These are phyloP conservation scores for Cicer arietinum DNA, from an alignment of 306 rosid genomes.

Conservation along the genomic window DNA sequence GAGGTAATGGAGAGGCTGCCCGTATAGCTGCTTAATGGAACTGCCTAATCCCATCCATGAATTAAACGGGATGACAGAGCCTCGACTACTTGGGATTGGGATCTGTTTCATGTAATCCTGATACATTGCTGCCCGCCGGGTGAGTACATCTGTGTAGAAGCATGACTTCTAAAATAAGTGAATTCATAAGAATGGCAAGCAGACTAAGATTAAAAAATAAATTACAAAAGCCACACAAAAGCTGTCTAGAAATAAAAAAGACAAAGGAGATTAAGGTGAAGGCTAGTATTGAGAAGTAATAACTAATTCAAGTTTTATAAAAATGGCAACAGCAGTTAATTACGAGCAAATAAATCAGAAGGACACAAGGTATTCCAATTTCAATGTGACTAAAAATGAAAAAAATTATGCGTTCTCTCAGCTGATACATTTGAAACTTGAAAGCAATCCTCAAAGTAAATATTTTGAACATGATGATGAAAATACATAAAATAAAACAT, in stretches of 20 bases:
- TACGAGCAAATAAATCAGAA: conserved; percentile 12
- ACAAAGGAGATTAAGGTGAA: background rate
- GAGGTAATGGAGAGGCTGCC: conserved; percentile 94
- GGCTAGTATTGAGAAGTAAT: background rate
- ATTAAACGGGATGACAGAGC: conserved; percentile 77
- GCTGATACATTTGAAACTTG: conserved; percentile 25
- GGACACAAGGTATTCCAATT: background rate
- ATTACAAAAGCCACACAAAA: background rate
- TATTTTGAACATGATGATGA: background rate
- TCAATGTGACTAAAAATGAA: background rate
- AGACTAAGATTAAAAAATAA: conserved; percentile 1
- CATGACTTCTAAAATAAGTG: conserved; percentile 30
- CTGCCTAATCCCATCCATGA: conserved; percentile 89
- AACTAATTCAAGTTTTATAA: background rate
- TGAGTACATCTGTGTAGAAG: conserved; percentile 57
- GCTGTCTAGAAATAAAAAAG: conserved; percentile 19
- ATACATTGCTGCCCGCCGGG: conserved; percentile 83
- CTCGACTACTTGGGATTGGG: conserved; percentile 75
- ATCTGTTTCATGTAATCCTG: conserved; percentile 90
- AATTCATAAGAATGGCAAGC: conserved; percentile 9
- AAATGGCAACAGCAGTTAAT: conserved; percentile 12
- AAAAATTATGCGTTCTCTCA: conserved; percentile 2
- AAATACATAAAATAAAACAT: background rate
- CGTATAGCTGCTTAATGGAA: conserved; percentile 79
- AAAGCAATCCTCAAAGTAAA: conserved; percentile 26